Conservation (phyloP, 805 yeast species). For the Barnettozyma sucrosica region DNA sequence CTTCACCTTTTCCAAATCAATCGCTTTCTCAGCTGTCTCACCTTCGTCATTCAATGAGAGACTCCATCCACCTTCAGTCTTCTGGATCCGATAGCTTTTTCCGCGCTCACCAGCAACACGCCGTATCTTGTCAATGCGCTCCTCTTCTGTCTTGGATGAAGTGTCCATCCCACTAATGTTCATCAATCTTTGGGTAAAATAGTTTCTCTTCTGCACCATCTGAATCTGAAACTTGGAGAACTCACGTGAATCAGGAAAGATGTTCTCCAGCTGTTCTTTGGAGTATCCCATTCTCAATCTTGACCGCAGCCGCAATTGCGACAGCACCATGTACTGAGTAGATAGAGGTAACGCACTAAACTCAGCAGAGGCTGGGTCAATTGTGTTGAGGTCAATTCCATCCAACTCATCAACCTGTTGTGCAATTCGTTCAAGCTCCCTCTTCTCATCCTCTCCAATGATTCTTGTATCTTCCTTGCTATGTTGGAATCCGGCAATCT, state of each 20-base stretch:
- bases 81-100: constrained; percentile 64
- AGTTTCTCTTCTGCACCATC: constrained; percentile 88
- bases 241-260: constrained; percentile 83
- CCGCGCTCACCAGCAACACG: constrained; percentile 83
- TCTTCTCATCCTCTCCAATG: constrained; percentile 67
- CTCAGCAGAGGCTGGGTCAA: constrained; percentile 80
- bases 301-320: constrained; percentile 76
- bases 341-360: constrained; percentile 73
- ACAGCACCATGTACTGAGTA: constrained; percentile 82
- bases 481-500: constrained; percentile 48
- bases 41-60: constrained; percentile 49
- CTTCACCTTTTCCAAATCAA: constrained; percentile 34
- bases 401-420: constrained; percentile 58
- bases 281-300: constrained; percentile 93
- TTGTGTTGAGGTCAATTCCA: constrained; percentile 59
- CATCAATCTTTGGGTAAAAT: constrained; percentile 81
- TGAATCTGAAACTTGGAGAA: constrained; percentile 90
- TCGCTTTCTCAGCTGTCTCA: constrained; percentile 38
- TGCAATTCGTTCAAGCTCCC: constrained; percentile 60
- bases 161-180: constrained; percentile 71
- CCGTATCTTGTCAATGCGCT: constrained; percentile 19
- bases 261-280: constrained; percentile 74
- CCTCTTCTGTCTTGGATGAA: constrained; percentile 29
- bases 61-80: constrained; percentile 82
- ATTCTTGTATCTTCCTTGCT: constrained; percentile 63